These are phyloP conservation scores for Jackrogersella minutella DNA, from an alignment of 495 filamentous ascomycete genomes.

Conservation along the genomic window DNA sequence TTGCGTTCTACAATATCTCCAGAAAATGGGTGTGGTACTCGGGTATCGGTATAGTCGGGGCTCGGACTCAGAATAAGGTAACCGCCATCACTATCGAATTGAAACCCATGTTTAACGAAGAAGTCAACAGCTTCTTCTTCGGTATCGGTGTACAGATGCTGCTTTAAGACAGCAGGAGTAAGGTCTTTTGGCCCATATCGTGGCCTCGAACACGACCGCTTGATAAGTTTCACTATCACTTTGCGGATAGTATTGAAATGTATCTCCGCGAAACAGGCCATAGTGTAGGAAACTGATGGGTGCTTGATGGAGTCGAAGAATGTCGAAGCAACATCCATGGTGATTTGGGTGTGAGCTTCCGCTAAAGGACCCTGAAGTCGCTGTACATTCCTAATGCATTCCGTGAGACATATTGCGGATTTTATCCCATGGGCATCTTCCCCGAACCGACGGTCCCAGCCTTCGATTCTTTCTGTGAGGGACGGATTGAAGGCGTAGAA, in stretches of 20 bases:
- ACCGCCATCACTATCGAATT: constrained; percentile 57
- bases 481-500: constrained; percentile 81
- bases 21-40: constrained; percentile 55
- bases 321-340: constrained; percentile 67
- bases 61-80: constrained; percentile 58
- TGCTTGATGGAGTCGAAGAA: constrained; percentile 81
- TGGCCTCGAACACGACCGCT: constrained; percentile 65
- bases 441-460: constrained; percentile 79
- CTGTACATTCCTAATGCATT: constrained; percentile 64
- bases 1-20: constrained; percentile 58
- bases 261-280: constrained; percentile 92
- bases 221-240: constrained; percentile 75
- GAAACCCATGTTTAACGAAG: constrained; percentile 71
- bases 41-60: constrained; percentile 45
- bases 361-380: constrained; percentile 71
- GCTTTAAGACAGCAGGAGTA: constrained; percentile 70
- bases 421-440: constrained; percentile 64
- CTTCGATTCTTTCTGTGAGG: constrained; percentile 76
- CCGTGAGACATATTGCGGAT: constrained; percentile 53
- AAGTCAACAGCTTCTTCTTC: constrained; percentile 74
- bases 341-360: constrained; percentile 41
- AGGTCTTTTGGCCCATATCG: constrained; percentile 77
- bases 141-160: constrained; percentile 75
- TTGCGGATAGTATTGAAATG: constrained; percentile 85
- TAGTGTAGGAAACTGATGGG: constrained; percentile 79